Conservation (phyloP, 2,329 filamentous ascomycete genomes). For the Neofusicoccum parvum region DNA sequence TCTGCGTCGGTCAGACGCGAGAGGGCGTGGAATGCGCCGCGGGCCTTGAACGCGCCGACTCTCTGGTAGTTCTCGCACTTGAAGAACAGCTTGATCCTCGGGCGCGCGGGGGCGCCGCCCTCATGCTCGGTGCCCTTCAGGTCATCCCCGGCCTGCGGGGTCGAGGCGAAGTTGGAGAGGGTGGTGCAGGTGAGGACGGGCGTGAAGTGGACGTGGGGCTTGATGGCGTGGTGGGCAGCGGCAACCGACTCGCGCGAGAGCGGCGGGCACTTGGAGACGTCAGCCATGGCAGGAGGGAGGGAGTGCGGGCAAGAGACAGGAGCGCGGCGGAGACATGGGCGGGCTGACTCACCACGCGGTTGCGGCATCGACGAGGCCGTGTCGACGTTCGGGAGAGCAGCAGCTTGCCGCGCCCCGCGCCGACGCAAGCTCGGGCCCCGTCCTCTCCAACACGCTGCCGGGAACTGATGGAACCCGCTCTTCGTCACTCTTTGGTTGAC, state of each 20-base stretch:
- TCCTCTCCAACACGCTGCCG: too few species aligned
- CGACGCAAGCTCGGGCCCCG: too few species aligned
- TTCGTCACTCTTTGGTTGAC: too few species aligned
- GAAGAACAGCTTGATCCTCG: slow-evolving; percentile 78
- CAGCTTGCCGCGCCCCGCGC: too few species aligned
- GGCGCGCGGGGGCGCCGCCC: slow-evolving; percentile 60
- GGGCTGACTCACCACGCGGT: background rate
- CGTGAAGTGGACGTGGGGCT: slow-evolving; percentile 76
- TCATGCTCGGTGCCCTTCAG: slow-evolving; percentile 61
- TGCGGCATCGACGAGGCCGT: background rate
- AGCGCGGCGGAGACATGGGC: too few species aligned
- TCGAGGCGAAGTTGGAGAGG: slow-evolving; percentile 73
- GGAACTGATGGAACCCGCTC: too few species aligned
- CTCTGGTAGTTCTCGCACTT: slow-evolving; percentile 95
- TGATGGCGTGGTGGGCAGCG: slow-evolving; percentile 72
- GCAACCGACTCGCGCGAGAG: slow-evolving; percentile 73
- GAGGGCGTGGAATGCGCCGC: slow-evolving; percentile 87
- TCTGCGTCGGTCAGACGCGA: slow-evolving; percentile 68
- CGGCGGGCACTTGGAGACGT: slow-evolving; percentile 54
- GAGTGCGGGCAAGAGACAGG: background rate
- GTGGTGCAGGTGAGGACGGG: slow-evolving; percentile 80
- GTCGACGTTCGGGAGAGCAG: too few species aligned
- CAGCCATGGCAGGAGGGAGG: slow-evolving; percentile 43
- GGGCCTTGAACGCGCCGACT: slow-evolving; percentile 88
- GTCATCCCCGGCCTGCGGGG: slow-evolving; percentile 59